These are phyloP conservation scores for Axilococcus clingmanii DNA, from an alignment of 139 green algal species.

Conservation along the genomic window DNA sequence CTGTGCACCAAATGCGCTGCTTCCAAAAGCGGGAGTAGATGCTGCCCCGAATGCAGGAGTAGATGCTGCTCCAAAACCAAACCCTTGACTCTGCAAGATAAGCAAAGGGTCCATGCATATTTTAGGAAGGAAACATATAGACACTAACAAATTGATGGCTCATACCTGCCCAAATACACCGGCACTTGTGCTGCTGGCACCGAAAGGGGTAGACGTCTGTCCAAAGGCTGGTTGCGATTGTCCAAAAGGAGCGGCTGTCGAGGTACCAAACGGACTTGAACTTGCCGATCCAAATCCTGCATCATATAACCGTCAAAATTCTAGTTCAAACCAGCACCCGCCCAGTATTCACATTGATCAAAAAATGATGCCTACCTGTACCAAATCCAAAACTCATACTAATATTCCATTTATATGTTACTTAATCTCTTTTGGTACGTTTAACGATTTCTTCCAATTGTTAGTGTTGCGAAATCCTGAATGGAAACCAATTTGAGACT, in stretches of 20 bases:
- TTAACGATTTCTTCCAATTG: too few relatives aligned
- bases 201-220: slow-evolving; percentile 23
- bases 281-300: slow-evolving; percentile 12
- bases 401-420: too few relatives aligned
- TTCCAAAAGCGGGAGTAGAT: slow-evolving; percentile 12
- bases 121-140: neutral
- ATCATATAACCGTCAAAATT: too few relatives aligned
- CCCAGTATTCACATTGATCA: too few relatives aligned
- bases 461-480: too few relatives aligned
- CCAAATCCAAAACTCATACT: too few relatives aligned
- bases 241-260: slow-evolving; percentile 21
- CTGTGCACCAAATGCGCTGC: slow-evolving; percentile 16
- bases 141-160: too few relatives aligned
- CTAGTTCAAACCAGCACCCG: too few relatives aligned
- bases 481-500: too few relatives aligned
- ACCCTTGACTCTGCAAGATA: neutral
- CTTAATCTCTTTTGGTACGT: too few relatives aligned
- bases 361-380: too few relatives aligned
- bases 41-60: slow-evolving; percentile 31
- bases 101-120: neutral
- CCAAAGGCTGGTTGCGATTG: slow-evolving; percentile 13
- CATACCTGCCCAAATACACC: slow-evolving; percentile 27
- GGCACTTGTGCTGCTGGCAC: slow-evolving; percentile 9
- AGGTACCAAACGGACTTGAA: slow-evolving; percentile 15
- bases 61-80: slow-evolving; percentile 9